Conservation (phyloP, 1,139 yeast species). For the Kodamaea anthophila region DNA sequence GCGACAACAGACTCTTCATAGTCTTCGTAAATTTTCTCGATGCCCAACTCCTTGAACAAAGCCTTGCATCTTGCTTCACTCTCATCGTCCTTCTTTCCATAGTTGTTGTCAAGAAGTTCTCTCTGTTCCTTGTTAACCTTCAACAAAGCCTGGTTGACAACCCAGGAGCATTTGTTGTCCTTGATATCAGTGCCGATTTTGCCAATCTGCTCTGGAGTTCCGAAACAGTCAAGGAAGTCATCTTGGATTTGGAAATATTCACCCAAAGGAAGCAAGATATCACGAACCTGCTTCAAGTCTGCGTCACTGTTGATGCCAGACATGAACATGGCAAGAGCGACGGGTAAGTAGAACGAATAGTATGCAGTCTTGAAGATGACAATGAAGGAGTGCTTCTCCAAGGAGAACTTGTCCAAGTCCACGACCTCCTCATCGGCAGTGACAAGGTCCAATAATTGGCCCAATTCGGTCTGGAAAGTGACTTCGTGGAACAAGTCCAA, state of each 20-base stretch:
- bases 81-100: constrained; percentile 73
- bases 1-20: constrained; percentile 78
- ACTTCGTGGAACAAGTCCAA: constrained; percentile 90
- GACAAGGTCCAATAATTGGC: constrained; percentile 89
- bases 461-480: constrained; percentile 95
- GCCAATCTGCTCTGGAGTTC: constrained; percentile 95
- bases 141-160: constrained; percentile 85
- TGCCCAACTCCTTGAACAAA: constrained; percentile 66
- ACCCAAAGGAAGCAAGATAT: constrained; percentile 88
- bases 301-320: constrained; percentile 66
- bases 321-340: constrained; percentile 92
- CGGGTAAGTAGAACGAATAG: constrained; percentile 96
- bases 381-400: constrained; percentile 88
- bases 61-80: constrained; percentile 70
- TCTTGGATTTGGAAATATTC: constrained; percentile 99
- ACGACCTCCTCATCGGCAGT: constrained; percentile 97
- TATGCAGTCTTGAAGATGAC: constrained; percentile 96
- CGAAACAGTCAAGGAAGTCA: constrained; percentile 94
- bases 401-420: constrained; percentile 79
- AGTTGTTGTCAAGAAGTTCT: constrained; percentile 72
- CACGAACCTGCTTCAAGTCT: constrained; percentile 84
- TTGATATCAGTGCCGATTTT: constrained; percentile 98
- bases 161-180: constrained; percentile 99
- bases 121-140: constrained; percentile 80
- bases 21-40: constrained; percentile 63